phyloP scores from a whole-genome alignment of 148 eudicot genomes.

The Silene conica region DNA sequence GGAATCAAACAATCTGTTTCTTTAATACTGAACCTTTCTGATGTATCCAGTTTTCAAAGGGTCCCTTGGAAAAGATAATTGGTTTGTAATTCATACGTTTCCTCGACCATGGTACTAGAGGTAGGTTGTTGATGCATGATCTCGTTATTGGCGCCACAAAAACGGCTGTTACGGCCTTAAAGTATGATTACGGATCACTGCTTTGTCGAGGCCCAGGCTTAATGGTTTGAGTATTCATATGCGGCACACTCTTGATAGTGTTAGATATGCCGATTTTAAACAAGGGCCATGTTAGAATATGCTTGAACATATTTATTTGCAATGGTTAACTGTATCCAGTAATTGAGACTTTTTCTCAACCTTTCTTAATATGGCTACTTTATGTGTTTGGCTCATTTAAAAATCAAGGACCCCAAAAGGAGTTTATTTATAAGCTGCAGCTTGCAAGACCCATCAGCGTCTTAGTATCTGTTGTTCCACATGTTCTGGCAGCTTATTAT shows the following conservation, averaged over 20 bases:
- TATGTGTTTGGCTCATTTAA: not conserved
- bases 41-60: too few species aligned
- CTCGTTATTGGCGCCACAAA: not conserved
- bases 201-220: not conserved
- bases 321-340: not conserved
- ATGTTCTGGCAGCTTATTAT: constrained; percentile 5
- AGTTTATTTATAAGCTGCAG: not conserved
- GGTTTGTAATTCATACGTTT: too few species aligned
- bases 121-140: not conserved
- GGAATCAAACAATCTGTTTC: too few species aligned
- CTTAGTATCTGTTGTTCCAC: constrained; percentile 2
- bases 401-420: not conserved
- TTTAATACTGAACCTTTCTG: too few species aligned
- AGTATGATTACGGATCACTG: not conserved
- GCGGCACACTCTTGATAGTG: too few species aligned
- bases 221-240: too few species aligned
- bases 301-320: too few species aligned
- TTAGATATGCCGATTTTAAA: too few species aligned
- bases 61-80: too few species aligned
- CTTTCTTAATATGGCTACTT: not conserved
- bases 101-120: not conserved
- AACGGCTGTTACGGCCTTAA: not conserved
- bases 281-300: too few species aligned
- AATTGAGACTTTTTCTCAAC: not conserved
- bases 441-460: not conserved